Evolutionary conservation across 2,329 filamentous ascomycete genomes (phyloP), one percentile per base, ranked within the genome.

Genomic region (Stemphylium beticola): DNA sequence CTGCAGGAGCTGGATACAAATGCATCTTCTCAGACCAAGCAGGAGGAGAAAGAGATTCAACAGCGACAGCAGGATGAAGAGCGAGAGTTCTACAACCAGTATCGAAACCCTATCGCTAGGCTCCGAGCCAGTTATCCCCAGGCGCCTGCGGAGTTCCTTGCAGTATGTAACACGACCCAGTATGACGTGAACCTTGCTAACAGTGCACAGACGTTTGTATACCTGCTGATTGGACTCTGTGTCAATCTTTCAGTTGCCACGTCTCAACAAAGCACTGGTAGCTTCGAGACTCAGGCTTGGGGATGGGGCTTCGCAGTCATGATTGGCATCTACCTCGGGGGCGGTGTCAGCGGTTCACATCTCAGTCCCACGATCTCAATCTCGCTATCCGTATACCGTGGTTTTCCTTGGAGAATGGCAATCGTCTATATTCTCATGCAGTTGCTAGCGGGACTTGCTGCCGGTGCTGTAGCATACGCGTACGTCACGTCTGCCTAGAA

Each of bases 281-380:
- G 59, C 26, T 72, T 67, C 22, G 62, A 68, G 26, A 66, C 69
- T 0, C 65, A 67, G 40, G 64, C 67, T 5, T 72, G 69, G 63
- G 68, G 78, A 4, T 85, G 82, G 83, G 83, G 83, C 2, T 73
- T 85, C 12, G 82, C 79, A 1, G 78, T 79, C 18, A 86, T 85
- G 80, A 72, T 80, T 0, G 79, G 72, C 5, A 79, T 80, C 53
- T 80, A 80, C 45, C 50, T 78, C 3, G 73, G 75, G 2, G 80
- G 78, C 61, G 79, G 79, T 12, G 72, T 81, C 3, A 79, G 76
- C 3, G 80, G 80, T 52, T 78, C 75, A 0, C 80, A 82, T 51
- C 68, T 82, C 17, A 82, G 80, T 42, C 80, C 80, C 0, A 77
- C 74, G 0, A 73, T 82, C 8, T 78, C 78, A 0, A 69, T 81